A percentile compares a stretch with the other conserved stretches of the same genome.
phyloP scores from a whole-genome alignment of 2,329 filamentous ascomycete genomes.

The Nothomitra cinnamomea region DNA sequence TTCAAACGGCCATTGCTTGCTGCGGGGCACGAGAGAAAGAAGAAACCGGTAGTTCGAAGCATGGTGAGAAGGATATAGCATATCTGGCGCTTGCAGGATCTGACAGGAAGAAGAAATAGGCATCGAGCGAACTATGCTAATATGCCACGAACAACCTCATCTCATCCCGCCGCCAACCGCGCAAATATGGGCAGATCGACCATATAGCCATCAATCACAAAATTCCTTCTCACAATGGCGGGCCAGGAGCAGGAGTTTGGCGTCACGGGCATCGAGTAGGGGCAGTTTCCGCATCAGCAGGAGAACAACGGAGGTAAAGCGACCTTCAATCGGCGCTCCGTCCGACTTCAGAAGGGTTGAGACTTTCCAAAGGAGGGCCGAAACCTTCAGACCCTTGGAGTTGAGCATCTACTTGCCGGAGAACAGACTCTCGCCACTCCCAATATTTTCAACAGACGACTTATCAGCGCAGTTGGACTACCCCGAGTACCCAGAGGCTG shows the following conservation, averaged over 20 bases:
- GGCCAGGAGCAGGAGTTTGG: constrained; percentile 21
- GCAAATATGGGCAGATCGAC: constrained; percentile 24
- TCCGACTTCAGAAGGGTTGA: constrained; percentile 24
- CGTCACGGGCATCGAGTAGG: constrained; percentile 20
- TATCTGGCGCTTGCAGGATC: constrained; percentile 13
- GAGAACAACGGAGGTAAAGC: constrained; percentile 16
- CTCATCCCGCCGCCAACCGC: constrained; percentile 29
- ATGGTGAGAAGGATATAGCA: neutral
- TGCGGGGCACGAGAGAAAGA: neutral
- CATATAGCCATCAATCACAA: constrained; percentile 18
- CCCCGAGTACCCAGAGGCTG: neutral
- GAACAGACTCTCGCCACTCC: constrained; percentile 27
- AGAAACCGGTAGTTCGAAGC: neutral
- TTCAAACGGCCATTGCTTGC: constrained; percentile 1
- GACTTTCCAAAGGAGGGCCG: constrained; percentile 6
- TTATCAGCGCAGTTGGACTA: neutral
- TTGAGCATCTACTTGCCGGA: constrained; percentile 28
- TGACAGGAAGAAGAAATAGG: neutral
- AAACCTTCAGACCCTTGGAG: constrained; percentile 25
- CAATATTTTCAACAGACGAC: constrained; percentile 19
- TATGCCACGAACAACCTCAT: constrained; percentile 28
- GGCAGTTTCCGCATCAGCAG: constrained; percentile 24
- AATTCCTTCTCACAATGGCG: constrained; percentile 24
- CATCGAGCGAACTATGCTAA: constrained; percentile 24
- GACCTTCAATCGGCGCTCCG: constrained; percentile 24